Conservation (phyloP, 257 asterid species). For the Solanum virginianum region DNA sequence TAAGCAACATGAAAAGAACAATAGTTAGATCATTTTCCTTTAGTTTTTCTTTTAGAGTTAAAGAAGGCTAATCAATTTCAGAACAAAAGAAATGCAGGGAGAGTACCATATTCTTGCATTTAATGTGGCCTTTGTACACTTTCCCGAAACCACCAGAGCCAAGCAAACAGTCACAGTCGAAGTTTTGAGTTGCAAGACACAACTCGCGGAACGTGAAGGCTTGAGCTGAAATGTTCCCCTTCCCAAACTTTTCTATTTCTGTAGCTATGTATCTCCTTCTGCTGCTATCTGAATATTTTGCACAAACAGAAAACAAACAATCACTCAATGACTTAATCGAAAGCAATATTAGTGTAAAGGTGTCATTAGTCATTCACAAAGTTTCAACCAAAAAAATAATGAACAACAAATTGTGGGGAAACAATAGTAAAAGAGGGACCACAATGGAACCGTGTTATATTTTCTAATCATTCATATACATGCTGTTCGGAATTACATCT, state of each 20-base stretch:
- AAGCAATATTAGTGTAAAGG: neutral
- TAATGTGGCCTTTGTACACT: constrained; percentile 52
- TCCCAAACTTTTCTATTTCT: constrained; percentile 45
- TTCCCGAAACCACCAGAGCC: constrained; percentile 89
- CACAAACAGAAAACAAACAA: neutral
- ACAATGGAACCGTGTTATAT: neutral
- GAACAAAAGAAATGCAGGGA: neutral
- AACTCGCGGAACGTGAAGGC: constrained; percentile 50
- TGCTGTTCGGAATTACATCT: neutral
- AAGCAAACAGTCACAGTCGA: constrained; percentile 22
- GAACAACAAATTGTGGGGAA: neutral
- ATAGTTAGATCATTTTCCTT: neutral
- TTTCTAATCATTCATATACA: neutral
- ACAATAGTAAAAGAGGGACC: neutral
- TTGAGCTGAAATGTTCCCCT: constrained; percentile 39
- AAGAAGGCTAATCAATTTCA: neutral
- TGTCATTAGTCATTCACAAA: neutral
- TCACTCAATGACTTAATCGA: neutral
- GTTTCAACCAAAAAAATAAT: neutral
- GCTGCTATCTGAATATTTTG: constrained; percentile 37
- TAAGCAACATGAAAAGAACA: neutral
- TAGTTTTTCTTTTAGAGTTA: neutral
- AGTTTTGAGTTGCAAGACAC: constrained; percentile 31
- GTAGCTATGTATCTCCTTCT: constrained; percentile 34
- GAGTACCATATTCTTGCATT: constrained; percentile 25